Base-by-base conservation (phyloP, 2,329 filamentous ascomycete species). In the Fusarium mexicanum region DNA sequence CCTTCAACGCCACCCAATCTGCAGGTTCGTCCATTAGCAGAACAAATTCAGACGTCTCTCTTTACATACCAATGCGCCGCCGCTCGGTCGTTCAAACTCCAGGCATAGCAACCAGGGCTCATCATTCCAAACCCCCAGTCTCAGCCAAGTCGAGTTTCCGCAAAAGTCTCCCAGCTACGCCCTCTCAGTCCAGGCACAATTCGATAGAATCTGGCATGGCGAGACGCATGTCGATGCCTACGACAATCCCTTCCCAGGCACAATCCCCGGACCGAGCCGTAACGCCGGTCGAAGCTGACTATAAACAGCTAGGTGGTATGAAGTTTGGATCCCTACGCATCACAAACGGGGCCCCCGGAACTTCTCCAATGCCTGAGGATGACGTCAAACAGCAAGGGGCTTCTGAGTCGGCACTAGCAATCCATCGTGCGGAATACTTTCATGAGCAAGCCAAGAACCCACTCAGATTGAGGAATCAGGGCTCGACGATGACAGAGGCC, bases 241-340 rank as follows among this genome's bases (percentile, higher is more conserved):
- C 68, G 12, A 66, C 53, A 50, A 69, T 67, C 64, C 76, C 59
- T 57, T 64, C 47, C 31, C 69, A 40, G 53, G 65, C 60, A 51
- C 63, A 77, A 22, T 61, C 67, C 33, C 58, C 67, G 38, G 78
- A 80, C 29, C 76, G 81, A 41, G 79, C 78, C 13, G 74, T 78
- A 20, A 84, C 83, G 14, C 83, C 90, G 1, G 86, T 83, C 46
- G 89, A 91, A 31, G 79, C 84, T 35, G 86, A 88, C n/a, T 91
- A 91, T 75, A 85, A 85, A 67, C 89, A 91, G 51, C 86, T 90
- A 38, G 90, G 90, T 7, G 88, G 86, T 17, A 91, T 91, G 77
- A 90, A 90, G 77, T 86, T 91, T 61, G 91, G 91, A 5, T 89
- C 89, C 4, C 77, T 92, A 57, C 87, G 89, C 41, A 91, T 92